phyloP scores from a whole-genome alignment of 805 yeast genomes.

The Zygotorulaspora florentina region DNA sequence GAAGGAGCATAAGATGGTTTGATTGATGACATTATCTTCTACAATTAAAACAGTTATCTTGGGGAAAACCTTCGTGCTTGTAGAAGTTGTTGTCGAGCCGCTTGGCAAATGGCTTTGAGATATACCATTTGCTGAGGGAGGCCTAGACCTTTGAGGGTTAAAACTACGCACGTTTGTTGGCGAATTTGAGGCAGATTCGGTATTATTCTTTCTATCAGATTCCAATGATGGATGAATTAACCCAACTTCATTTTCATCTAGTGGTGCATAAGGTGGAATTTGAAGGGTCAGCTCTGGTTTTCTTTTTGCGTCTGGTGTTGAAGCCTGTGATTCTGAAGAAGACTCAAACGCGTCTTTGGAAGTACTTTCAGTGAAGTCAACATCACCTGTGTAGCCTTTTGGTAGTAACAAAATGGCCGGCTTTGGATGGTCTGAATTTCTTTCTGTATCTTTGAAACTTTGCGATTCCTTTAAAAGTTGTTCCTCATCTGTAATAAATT shows the following conservation, averaged over 20 bases:
- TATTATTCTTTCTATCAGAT: slow-evolving; percentile 12
- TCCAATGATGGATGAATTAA: slow-evolving; percentile 20
- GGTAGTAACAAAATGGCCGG: slow-evolving; percentile 31
- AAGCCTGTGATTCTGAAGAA: slow-evolving; percentile 3
- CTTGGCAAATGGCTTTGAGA: slow-evolving; percentile 6
- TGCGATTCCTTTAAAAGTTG: slow-evolving; percentile 24
- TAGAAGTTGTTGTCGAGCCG: slow-evolving; percentile 10
- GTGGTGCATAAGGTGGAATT: slow-evolving; percentile 13
- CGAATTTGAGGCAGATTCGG: slow-evolving; percentile 10
- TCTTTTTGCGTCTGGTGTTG: background rate
- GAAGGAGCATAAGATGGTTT: slow-evolving; percentile 84
- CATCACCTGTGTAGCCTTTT: slow-evolving; percentile 22
- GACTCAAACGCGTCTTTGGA: slow-evolving; percentile 5
- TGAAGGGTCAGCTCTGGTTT: slow-evolving; percentile 1
- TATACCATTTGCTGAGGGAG: background rate
- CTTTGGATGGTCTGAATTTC: slow-evolving; percentile 21
- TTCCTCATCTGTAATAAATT: slow-evolving; percentile 23
- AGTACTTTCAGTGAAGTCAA: slow-evolving; percentile 13
- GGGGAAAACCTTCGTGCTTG: slow-evolving; percentile 65
- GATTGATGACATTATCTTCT: slow-evolving; percentile 94
- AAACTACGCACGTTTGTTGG: slow-evolving; percentile 6
- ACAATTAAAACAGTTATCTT: slow-evolving; percentile 88
- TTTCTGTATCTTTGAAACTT: slow-evolving; percentile 14
- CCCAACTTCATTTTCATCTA: slow-evolving; percentile 30
- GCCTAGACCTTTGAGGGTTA: background rate